Evolutionary conservation across 805 yeast genomes (phyloP).

Genomic region (Trichomonascus vanleenenianus): DNA sequence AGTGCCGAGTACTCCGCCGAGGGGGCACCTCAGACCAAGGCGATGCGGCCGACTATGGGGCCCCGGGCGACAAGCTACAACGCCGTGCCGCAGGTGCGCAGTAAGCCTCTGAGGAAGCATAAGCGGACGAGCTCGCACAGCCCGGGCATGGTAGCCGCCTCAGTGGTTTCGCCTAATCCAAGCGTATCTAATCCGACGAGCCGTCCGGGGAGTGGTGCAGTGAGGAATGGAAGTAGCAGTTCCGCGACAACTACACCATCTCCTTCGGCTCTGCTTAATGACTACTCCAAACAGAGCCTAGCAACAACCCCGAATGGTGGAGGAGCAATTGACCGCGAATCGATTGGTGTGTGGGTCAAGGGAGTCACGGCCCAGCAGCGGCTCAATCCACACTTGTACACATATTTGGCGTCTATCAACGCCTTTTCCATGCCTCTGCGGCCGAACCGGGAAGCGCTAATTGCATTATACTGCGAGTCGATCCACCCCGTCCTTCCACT

Average conservation of each 20-base stretch:
- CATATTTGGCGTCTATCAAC: conserved; percentile 29
- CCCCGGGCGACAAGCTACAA: conserved; percentile 12
- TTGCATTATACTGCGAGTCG: conserved; percentile 34
- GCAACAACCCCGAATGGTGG: conserved; percentile 1
- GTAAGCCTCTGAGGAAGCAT: conserved; percentile 1
- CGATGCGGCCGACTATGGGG: conserved; percentile 9
- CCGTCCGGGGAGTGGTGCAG: background rate
- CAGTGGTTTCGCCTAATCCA: background rate
- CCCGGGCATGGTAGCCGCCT: conserved; percentile 9
- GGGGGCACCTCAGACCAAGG: too few species aligned
- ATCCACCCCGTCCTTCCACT: conserved; percentile 37
- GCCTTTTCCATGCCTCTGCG: conserved; percentile 34
- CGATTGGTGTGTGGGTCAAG: conserved; percentile 31
- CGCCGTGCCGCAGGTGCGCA: background rate
- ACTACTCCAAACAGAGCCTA: background rate
- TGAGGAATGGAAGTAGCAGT: background rate
- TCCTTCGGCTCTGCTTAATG: background rate
- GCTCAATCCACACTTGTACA: conserved; percentile 25
- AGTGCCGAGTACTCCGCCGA: conserved; percentile 1
- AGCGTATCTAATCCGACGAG: background rate
- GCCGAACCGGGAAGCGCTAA: conserved; percentile 28
- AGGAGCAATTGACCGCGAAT: conserved; percentile 15
- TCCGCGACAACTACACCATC: background rate
- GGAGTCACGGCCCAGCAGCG: conserved; percentile 24
- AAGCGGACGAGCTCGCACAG: conserved; percentile 14